phyloP scores from a whole-genome alignment of 768 basidiomycete species.

The Pseudohyphozyma bogoriensis region DNA sequence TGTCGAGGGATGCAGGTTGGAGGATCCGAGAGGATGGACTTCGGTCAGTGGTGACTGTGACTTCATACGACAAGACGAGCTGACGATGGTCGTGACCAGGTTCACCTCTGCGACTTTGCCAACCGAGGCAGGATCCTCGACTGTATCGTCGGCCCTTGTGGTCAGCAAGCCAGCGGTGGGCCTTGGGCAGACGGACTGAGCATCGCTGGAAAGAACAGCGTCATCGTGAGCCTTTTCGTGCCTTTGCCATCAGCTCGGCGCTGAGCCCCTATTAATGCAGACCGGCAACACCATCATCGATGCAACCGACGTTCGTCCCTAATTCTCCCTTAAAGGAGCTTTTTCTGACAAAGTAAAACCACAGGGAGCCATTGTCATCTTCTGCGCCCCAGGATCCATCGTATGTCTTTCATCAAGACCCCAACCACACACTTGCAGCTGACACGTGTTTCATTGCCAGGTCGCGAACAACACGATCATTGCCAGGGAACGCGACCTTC shows the following conservation, averaged over 20 bases:
- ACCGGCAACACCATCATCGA: conserved; percentile 38
- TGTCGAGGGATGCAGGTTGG: conserved; percentile 30
- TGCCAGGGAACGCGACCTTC: conserved; percentile 35
- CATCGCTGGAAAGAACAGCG: conserved; percentile 39
- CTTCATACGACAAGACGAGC: no score
- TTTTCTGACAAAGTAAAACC: no score
- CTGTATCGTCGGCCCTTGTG: conserved; percentile 30
- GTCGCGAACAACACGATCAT: conserved; percentile 38
- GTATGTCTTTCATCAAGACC: conserved; percentile 25
- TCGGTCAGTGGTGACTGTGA: conserved; percentile 16
- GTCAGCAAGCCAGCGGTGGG: conserved; percentile 37
- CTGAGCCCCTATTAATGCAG: no score
- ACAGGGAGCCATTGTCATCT: conserved; percentile 34
- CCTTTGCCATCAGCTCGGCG: no score
- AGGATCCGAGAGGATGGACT: conserved; percentile 33
- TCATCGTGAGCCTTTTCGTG: conserved; percentile 35
- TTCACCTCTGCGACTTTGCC: conserved; percentile 28
- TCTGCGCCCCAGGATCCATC: conserved; percentile 41
- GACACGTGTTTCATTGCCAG: neutral
- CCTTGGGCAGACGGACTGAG: conserved; percentile 42
- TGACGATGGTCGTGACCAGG: neutral
- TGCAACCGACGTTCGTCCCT: conserved; percentile 39
- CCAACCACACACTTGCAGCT: neutral
- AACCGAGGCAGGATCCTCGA: conserved; percentile 20
- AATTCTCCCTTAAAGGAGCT: no score